phyloP scores from a whole-genome alignment of 2,329 filamentous ascomycete genomes.

The Clonostachys solani region DNA sequence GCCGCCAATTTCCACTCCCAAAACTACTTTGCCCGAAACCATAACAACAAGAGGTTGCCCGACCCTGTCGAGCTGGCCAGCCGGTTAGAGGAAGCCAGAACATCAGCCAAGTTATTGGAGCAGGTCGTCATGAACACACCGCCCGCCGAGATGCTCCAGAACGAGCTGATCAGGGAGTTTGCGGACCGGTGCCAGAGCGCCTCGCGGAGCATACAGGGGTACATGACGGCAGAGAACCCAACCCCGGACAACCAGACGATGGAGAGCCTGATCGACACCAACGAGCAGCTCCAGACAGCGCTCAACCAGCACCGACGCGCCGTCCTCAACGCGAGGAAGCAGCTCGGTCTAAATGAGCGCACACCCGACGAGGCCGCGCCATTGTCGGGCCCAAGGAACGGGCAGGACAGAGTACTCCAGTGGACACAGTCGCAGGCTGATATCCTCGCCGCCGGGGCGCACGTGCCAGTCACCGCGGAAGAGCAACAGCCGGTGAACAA shows the following conservation, averaged over 20 bases:
- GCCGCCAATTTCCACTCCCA: constrained; percentile 33
- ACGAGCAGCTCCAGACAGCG: constrained; percentile 82
- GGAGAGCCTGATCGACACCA: constrained; percentile 88
- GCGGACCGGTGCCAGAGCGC: constrained; percentile 79
- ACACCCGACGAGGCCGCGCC: constrained; percentile 14
- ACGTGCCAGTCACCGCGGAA: neutral
- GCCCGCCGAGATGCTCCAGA: constrained; percentile 66
- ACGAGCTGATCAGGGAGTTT: constrained; percentile 93
- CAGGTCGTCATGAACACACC: constrained; percentile 88
- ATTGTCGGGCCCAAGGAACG: constrained; percentile 18
- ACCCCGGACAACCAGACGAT: constrained; percentile 90
- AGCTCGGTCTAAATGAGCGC: constrained; percentile 32
- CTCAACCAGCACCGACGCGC: constrained; percentile 82
- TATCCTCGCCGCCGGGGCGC: neutral
- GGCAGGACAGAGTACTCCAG: constrained; percentile 16
- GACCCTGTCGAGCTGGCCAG: constrained; percentile 72
- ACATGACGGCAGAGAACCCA: constrained; percentile 77
- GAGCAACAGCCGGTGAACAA: constrained; percentile 3
- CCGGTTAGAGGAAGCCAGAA: constrained; percentile 84
- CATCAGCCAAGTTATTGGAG: constrained; percentile 85
- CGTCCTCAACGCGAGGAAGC: constrained; percentile 59
- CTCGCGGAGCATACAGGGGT: constrained; percentile 75
- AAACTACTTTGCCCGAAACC: constrained; percentile 54
- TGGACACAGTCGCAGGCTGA: constrained; percentile 3
- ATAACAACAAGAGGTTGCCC: constrained; percentile 50